Evolutionary conservation across 345 rosid species (phyloP).

Genomic region (Noccaea bulbosa): DNA sequence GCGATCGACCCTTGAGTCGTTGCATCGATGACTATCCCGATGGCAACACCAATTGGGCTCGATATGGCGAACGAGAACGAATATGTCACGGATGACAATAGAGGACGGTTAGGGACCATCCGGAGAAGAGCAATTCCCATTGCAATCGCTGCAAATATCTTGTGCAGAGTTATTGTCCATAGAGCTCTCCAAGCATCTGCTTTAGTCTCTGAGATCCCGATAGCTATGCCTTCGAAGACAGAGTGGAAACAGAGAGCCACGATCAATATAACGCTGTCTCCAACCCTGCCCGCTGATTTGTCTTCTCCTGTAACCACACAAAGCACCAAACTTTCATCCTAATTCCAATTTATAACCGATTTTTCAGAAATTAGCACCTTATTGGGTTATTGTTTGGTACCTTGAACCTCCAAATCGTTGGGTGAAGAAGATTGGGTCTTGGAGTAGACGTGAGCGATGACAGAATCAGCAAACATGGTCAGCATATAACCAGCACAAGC

Average conservation of each 20-base stretch:
- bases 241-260: conserved; percentile 89
- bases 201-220: conserved; percentile 65
- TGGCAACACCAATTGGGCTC: conserved; percentile 70
- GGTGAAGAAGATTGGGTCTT: conserved; percentile 36
- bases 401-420: conserved; percentile 64
- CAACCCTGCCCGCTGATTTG: conserved; percentile 37
- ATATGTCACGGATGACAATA: conserved; percentile 56
- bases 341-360: not conserved
- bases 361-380: not conserved
- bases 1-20: conserved; percentile 74
- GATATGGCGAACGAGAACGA: conserved; percentile 83
- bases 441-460: conserved; percentile 53
- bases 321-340: conserved; percentile 18
- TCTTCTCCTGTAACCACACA: conserved; percentile 24
- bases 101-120: conserved; percentile 72
- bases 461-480: conserved; percentile 77
- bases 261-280: conserved; percentile 75
- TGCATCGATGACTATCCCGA: conserved; percentile 76
- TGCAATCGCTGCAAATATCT: conserved; percentile 81
- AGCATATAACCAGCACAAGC: conserved; percentile 74
- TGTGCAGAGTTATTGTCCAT: conserved; percentile 74
- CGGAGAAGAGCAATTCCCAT: conserved; percentile 89
- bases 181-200: conserved; percentile 78
- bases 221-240: conserved; percentile 82
- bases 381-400: conserved; percentile 33